A percentile compares a stretch with the other conserved stretches of the same genome.
phyloP scores from a whole-genome alignment of 352 stramenopile genomes.

The Phytophthora syringae region DNA sequence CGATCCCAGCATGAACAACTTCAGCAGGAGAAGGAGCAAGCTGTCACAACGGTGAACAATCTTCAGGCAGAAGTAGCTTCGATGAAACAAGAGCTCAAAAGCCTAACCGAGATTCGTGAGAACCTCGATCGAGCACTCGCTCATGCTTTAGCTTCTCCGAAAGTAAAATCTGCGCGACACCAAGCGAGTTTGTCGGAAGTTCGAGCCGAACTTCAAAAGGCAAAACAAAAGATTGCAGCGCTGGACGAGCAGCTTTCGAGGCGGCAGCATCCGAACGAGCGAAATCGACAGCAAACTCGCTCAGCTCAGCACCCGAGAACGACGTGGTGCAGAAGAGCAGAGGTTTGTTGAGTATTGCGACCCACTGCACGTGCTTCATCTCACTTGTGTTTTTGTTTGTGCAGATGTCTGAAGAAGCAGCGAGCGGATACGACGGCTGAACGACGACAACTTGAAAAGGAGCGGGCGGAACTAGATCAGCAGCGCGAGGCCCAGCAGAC shows the following conservation, averaged over 20 bases:
- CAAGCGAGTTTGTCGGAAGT: conserved; percentile 30
- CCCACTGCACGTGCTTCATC: background rate
- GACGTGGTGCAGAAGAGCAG: conserved; percentile 50
- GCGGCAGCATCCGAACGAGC: conserved; percentile 32
- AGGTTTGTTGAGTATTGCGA: conserved; percentile 38
- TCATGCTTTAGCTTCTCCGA: conserved; percentile 28
- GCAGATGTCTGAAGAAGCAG: conserved; percentile 53
- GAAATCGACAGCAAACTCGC: conserved; percentile 48
- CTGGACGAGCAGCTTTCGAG: conserved; percentile 54
- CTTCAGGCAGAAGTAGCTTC: conserved; percentile 18
- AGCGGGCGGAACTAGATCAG: conserved; percentile 28
- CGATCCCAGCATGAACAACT: conserved; percentile 19
- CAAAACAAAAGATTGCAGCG: conserved; percentile 51
- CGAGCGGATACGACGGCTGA: conserved; percentile 41
- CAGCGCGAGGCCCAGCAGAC: conserved; percentile 32
- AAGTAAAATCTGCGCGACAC: conserved; percentile 17
- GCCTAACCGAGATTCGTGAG: conserved; percentile 30
- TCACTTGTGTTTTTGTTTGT: conserved; percentile 1
- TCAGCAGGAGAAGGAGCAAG: conserved; percentile 1
- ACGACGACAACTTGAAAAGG: conserved; percentile 38
- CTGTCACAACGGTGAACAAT: background rate
- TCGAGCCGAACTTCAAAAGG: conserved; percentile 61
- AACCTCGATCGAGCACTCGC: conserved; percentile 31
- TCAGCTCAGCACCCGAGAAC: conserved; percentile 41
- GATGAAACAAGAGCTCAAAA: conserved; percentile 25